Evolutionary conservation across 805 yeast genomes (phyloP), one percentile per base, ranked within the genome.

Genomic region (Metschnikowia kunwiensis): DNA sequence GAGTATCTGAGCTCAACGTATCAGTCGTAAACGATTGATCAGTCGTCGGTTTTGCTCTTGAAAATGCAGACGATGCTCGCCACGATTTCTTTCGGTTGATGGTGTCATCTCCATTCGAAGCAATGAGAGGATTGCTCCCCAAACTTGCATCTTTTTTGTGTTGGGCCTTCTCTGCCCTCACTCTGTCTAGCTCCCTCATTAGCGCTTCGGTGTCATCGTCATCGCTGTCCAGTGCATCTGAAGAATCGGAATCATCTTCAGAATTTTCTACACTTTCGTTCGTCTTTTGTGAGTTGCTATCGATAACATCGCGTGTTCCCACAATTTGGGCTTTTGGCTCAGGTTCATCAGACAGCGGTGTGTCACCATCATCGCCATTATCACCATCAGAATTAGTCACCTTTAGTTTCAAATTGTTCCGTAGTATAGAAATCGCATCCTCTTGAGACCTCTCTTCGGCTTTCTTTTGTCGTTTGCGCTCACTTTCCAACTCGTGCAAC

Each of bases 1-100:
- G 70, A 12, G 50, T 46, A 9, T 61, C 62, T 10, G 70, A 64
- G 23, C 56, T 51, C 17, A 58, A 42, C 2, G 70, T 56, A 38
- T 63, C 58, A 19, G 57, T 61, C 2, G 70, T 63, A 39, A 50
- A 64, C 16, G 39, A 18, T 11, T 39, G 32, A 16, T 38, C 29
- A 14, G 17, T 39, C 36, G 13, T 33, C 30, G 12, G 32, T 10
- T 13, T 36, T 28, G 32, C 30, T 24, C 50, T 53, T 18, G 42
- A 46, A 32, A 53, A 57, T 5, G 59, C 51, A 0, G 63, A 46
- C 4, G 55, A 40, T 6, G 41, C 46, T 42, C 69, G 45, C 68
- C 69, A 63, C 29, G 57, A 36, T 11, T 31, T 49, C 29, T 52
- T 58, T 42, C 60, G 51, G 3, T 24, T 28, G 14, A 28, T 26